These are phyloP conservation scores for Phytopythium boreale DNA, from an alignment of 352 stramenopile genomes.

Conservation along the genomic window DNA sequence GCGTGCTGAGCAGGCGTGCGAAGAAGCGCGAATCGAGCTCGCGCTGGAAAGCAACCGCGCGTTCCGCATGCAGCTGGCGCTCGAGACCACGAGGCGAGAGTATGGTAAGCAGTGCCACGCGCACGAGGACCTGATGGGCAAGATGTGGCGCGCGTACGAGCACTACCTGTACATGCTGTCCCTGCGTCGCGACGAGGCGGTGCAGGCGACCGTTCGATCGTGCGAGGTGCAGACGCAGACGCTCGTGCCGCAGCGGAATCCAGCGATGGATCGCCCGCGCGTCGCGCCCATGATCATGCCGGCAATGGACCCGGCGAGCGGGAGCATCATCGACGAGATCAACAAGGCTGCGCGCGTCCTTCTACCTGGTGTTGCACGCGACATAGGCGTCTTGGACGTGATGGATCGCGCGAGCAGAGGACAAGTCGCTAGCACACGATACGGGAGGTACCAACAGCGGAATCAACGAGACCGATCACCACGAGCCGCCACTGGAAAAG, in stretches of 20 bases:
- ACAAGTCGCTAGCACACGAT: slow-evolving; percentile 19
- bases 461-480: slow-evolving; percentile 1
- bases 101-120: slow-evolving; percentile 49
- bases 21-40: slow-evolving; percentile 41
- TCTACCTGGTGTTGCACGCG: slow-evolving; percentile 36
- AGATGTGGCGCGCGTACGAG: slow-evolving; percentile 61
- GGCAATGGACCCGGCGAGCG: slow-evolving; percentile 21
- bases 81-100: slow-evolving; percentile 35
- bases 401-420: background rate
- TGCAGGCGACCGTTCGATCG: slow-evolving; percentile 56
- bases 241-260: slow-evolving; percentile 60
- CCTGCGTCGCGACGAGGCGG: slow-evolving; percentile 43
- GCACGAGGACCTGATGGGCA: slow-evolving; percentile 52
- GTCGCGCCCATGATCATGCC: slow-evolving; percentile 48
- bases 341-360: slow-evolving; percentile 41
- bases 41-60: slow-evolving; percentile 43
- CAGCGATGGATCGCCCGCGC: slow-evolving; percentile 53
- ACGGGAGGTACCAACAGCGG: slow-evolving; percentile 21
- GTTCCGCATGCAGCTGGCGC: slow-evolving; percentile 36
- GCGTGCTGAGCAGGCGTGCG: slow-evolving; percentile 16
- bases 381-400: slow-evolving; percentile 25
- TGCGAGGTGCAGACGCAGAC: slow-evolving; percentile 45
- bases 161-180: slow-evolving; percentile 59
- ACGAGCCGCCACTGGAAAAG: background rate
- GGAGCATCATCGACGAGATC: slow-evolving; percentile 61